phyloP scores from a whole-genome alignment of 192 early-diverging fungal genomes.

The Podochytrium sp. region DNA sequence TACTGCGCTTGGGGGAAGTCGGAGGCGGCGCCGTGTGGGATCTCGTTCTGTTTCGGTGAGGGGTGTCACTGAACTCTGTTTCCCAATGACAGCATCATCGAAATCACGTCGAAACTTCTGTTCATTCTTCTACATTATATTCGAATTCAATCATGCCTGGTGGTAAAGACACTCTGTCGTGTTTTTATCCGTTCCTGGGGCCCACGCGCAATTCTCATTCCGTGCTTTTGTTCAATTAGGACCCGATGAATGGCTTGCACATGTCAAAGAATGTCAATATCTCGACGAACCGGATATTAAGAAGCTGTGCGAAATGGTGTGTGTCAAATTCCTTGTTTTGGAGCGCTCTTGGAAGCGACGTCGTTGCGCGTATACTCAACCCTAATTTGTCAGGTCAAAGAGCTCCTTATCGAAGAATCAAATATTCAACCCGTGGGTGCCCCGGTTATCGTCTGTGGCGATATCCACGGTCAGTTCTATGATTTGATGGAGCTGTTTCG shows the following conservation, averaged over 20 bases:
- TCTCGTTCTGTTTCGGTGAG: too few relatives aligned
- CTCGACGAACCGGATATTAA: conserved; percentile 95
- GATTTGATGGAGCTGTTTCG: conserved; percentile 95
- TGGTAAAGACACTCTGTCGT: too few relatives aligned
- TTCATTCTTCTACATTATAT: too few relatives aligned
- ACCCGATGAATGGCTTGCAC: conserved; percentile 96
- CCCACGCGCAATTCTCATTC: too few relatives aligned
- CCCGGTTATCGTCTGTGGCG: conserved; percentile 92
- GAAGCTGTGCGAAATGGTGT: conserved; percentile 95
- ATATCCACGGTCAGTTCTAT: conserved; percentile 98
- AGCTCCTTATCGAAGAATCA: conserved; percentile 96
- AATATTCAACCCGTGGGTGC: conserved; percentile 98
- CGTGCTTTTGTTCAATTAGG: too few relatives aligned
- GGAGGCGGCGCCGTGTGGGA: too few relatives aligned
- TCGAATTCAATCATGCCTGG: conserved; percentile 15
- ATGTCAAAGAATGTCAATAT: conserved; percentile 89
- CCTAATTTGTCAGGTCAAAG: conserved; percentile 83
- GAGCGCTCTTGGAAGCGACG: too few relatives aligned
- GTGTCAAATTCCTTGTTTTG: too few relatives aligned
- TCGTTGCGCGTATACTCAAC: too few relatives aligned
- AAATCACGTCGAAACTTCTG: too few relatives aligned
- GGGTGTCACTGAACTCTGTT: neutral
- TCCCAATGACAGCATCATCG: neutral
- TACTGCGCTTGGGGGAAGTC: too few relatives aligned
- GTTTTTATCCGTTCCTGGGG: too few relatives aligned